phyloP scores from a whole-genome alignment of 768 basidiomycete species.

The Psilocybe cubensis region DNA sequence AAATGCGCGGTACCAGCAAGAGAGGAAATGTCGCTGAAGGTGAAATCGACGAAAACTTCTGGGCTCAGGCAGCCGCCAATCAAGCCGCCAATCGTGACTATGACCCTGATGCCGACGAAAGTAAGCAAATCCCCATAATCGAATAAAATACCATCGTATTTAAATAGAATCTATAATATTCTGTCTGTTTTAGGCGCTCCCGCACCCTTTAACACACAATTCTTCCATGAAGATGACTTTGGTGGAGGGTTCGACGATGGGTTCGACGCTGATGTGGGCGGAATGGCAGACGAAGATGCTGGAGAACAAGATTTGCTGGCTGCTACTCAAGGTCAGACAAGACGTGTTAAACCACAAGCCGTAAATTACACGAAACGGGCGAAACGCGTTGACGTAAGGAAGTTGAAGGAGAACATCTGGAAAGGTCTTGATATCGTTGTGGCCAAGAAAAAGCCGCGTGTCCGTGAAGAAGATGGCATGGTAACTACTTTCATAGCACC shows the following conservation, averaged over 20 bases:
- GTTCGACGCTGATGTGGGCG: slow-evolving; percentile 49
- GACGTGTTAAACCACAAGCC: slow-evolving; percentile 82
- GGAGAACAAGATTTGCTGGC: slow-evolving; percentile 90
- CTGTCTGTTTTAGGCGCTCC: too few species aligned
- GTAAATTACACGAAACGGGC: slow-evolving; percentile 96
- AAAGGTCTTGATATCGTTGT: slow-evolving; percentile 83
- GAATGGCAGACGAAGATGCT: slow-evolving; percentile 50
- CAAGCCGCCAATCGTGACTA: slow-evolving; percentile 57
- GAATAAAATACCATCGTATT: neutral
- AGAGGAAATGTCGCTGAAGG: too few species aligned
- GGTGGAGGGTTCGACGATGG: slow-evolving; percentile 72
- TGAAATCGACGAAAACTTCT: slow-evolving; percentile 95
- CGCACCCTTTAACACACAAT: slow-evolving; percentile 92
- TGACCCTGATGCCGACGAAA: slow-evolving; percentile 62
- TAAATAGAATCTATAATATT: too few species aligned
- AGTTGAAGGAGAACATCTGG: slow-evolving; percentile 98
- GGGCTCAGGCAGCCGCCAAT: slow-evolving; percentile 93
- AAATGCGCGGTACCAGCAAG: slow-evolving; percentile 77
- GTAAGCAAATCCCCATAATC: slow-evolving; percentile 39
- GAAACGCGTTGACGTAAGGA: slow-evolving; percentile 95
- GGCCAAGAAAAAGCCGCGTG: slow-evolving; percentile 43
- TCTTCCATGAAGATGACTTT: slow-evolving; percentile 95
- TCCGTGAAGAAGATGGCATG: slow-evolving; percentile 50
- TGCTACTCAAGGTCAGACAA: slow-evolving; percentile 73
- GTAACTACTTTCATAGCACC: slow-evolving; percentile 36